phyloP scores from a whole-genome alignment of 345 rosid species.

The Mercurialis annua region DNA sequence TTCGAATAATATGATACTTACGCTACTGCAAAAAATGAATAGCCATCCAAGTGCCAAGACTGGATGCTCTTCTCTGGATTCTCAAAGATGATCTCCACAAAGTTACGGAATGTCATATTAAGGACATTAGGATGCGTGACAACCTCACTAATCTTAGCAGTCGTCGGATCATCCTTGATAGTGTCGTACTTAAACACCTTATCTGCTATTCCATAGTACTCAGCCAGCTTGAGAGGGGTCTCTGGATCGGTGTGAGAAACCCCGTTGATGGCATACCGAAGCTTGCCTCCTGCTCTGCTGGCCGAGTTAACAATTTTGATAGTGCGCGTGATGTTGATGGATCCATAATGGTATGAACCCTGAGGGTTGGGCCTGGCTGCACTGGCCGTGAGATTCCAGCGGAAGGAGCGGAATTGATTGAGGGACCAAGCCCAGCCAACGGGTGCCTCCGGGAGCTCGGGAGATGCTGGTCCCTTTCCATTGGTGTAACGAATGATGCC shows the following conservation, averaged over 20 bases:
- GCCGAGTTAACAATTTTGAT: background rate
- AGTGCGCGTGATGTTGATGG: background rate
- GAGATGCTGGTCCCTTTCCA: slow-evolving; percentile 1
- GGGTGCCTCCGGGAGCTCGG: background rate
- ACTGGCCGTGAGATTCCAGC: slow-evolving; percentile 6
- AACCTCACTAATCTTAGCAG: background rate
- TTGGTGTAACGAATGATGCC: background rate
- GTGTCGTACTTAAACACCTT: slow-evolving; percentile 6
- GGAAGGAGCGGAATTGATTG: slow-evolving; percentile 7
- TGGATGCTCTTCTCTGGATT: slow-evolving; percentile 9
- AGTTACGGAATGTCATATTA: slow-evolving; percentile 3
- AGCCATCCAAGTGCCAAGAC: slow-evolving; percentile 6
- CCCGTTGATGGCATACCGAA: slow-evolving; percentile 5
- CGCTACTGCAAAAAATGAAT: slow-evolving; percentile 6
- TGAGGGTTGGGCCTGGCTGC: slow-evolving; percentile 9
- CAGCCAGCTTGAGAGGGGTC: slow-evolving; percentile 1
- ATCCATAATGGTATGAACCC: slow-evolving; percentile 7
- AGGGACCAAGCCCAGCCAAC: slow-evolving; percentile 12
- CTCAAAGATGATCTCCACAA: background rate
- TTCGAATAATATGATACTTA: background rate
- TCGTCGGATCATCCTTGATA: background rate
- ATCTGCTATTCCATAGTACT: background rate
- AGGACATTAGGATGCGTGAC: background rate
- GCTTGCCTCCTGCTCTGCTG: slow-evolving; percentile 4
- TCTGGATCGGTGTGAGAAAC: background rate